These are phyloP conservation scores for Fusarium virguliforme DNA, from an alignment of 2,329 filamentous ascomycete species.

Conservation along the genomic window DNA sequence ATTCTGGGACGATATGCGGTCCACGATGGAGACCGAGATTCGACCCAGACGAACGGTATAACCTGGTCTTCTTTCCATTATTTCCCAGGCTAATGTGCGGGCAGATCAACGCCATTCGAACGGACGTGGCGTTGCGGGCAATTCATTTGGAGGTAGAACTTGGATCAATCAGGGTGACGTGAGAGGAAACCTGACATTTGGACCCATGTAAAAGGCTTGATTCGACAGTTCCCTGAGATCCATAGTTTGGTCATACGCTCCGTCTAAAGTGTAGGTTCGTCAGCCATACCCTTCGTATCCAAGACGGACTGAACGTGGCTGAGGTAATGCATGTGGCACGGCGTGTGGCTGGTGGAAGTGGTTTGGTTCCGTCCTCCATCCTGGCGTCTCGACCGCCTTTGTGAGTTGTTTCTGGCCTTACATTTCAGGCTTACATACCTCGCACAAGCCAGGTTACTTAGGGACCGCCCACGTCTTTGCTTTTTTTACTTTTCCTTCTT, in stretches of 20 bases:
- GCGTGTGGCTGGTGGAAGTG: background rate
- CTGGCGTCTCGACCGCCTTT: background rate
- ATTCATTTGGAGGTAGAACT: background rate
- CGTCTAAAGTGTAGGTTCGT: background rate
- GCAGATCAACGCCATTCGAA: background rate
- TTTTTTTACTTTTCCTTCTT: too few relatives aligned
- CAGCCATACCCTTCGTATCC: background rate
- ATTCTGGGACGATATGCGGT: too few relatives aligned
- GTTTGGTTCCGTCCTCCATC: constrained; percentile 3
- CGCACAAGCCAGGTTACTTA: constrained; percentile 9
- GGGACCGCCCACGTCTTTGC: constrained; percentile 6
- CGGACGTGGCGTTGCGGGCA: background rate
- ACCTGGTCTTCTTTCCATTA: background rate
- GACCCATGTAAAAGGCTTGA: background rate
- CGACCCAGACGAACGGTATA: background rate
- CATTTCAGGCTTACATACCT: constrained; percentile 12
- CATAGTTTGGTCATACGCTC: background rate
- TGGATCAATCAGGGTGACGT: background rate
- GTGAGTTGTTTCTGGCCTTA: constrained; percentile 1
- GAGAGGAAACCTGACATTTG: background rate
- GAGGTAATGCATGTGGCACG: too few relatives aligned
- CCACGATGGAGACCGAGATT: background rate
- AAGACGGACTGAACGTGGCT: constrained; percentile 14
- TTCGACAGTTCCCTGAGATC: background rate
- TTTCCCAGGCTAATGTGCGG: background rate